Evolutionary conservation across 2,329 filamentous ascomycete species (phyloP).

Genomic region (Trichophyton equinum): DNA sequence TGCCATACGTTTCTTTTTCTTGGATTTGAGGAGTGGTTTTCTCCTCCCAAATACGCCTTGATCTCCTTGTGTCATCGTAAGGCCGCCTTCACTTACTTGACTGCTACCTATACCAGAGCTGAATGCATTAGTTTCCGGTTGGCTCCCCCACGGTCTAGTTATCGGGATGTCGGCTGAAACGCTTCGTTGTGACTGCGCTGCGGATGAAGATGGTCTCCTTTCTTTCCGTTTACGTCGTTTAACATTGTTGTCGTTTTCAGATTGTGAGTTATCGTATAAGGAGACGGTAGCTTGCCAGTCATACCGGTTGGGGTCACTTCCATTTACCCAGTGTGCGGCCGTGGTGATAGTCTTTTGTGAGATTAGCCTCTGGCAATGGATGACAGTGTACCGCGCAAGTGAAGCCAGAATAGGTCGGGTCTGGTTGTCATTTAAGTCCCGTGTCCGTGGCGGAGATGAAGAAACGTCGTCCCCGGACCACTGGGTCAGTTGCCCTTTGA

Average conservation of each 20-base stretch:
- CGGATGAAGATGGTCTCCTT: not conserved
- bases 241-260: not conserved
- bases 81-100: slow-evolving; percentile 22
- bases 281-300: slow-evolving; percentile 21
- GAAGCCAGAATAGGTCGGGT: not conserved
- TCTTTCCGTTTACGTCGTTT: not conserved
- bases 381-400: slow-evolving; percentile 22
- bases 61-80: slow-evolving; percentile 32
- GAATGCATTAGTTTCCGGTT: slow-evolving; percentile 4
- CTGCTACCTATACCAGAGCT: slow-evolving; percentile 21
- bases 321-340: slow-evolving; percentile 27
- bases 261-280: not conserved
- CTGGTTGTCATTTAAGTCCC: not conserved
- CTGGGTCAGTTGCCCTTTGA: not conserved
- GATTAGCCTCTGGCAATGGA: slow-evolving; percentile 16
- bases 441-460: not conserved
- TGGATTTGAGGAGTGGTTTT: slow-evolving; percentile 21
- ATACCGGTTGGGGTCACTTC: slow-evolving; percentile 23
- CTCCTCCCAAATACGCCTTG: slow-evolving; percentile 27
- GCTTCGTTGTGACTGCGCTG: not conserved
- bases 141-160: slow-evolving; percentile 11
- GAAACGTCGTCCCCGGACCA: not conserved
- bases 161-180: not conserved
- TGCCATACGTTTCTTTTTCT: slow-evolving; percentile 28
- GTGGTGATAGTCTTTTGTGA: slow-evolving; percentile 19